Conservation (phyloP, 2,329 filamentous ascomycete genomes). For the Scleromitrula shiraiana region DNA sequence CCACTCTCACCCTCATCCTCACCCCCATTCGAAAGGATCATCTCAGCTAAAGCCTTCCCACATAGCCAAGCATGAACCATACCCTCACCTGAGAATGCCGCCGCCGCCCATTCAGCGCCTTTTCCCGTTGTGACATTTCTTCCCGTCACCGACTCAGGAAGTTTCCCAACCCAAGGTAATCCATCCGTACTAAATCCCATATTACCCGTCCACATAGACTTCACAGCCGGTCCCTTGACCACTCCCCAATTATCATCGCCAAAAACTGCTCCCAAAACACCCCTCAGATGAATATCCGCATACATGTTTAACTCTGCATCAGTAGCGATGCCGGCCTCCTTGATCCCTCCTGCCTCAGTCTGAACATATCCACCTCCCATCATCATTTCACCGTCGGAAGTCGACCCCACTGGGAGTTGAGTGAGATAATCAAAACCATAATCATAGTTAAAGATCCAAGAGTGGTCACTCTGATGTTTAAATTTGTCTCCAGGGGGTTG, state of each 20-base stretch:
- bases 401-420: neutral
- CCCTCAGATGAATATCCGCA: neutral
- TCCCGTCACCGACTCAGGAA: neutral
- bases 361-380: neutral
- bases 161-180: neutral
- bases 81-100: slow-evolving; percentile 1
- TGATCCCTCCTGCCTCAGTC: neutral
- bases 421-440: slow-evolving; percentile 2
- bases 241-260: slow-evolving; percentile 39
- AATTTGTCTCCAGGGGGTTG: neutral
- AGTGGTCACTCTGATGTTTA: slow-evolving; percentile 2
- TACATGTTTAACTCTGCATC: neutral
- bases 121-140: neutral
- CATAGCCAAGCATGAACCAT: slow-evolving; percentile 27
- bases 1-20: slow-evolving; percentile 33
- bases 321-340: neutral
- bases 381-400: slow-evolving; percentile 1
- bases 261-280: neutral
- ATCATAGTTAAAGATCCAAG: slow-evolving; percentile 6
- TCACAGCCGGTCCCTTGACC: slow-evolving; percentile 30
- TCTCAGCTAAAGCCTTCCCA: slow-evolving; percentile 34
- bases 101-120: neutral
- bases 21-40: slow-evolving; percentile 28
- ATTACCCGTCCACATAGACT: slow-evolving; percentile 23
- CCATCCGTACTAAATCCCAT: slow-evolving; percentile 4